A percentile compares a stretch with the other conserved stretches of the same genome.
Conservation (phyloP, 2,329 filamentous ascomycete genomes). For the Monosporascus ibericus region DNA sequence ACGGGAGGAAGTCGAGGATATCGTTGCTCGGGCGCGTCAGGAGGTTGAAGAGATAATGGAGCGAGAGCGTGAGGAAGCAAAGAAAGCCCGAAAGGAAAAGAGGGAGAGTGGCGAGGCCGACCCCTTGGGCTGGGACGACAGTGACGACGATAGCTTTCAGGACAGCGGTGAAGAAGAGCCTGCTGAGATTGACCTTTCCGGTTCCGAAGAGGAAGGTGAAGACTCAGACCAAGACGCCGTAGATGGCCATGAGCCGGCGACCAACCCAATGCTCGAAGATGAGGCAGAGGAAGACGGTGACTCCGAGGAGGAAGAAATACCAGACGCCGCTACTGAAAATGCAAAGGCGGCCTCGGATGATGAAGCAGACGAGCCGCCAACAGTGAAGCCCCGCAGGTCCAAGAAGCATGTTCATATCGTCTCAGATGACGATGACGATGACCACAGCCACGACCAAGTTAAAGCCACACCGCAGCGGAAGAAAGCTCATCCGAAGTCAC, state of each 20-base stretch:
- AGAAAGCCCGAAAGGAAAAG: slow-evolving; percentile 50
- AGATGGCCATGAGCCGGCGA: slow-evolving; percentile 21
- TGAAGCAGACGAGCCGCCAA: slow-evolving; percentile 37
- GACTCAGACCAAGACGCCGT: slow-evolving; percentile 32
- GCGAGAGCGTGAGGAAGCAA: slow-evolving; percentile 67
- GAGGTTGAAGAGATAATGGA: slow-evolving; percentile 76
- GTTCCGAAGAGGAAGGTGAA: slow-evolving; percentile 33
- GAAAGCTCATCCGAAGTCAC: slow-evolving; percentile 32
- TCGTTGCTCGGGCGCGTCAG: slow-evolving; percentile 75
- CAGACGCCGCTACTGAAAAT: slow-evolving; percentile 25
- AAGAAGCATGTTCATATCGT: slow-evolving; percentile 48
- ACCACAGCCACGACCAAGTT: slow-evolving; percentile 40
- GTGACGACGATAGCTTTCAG: slow-evolving; percentile 36
- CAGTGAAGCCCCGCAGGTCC: slow-evolving; percentile 36
- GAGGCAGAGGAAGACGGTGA: slow-evolving; percentile 33
- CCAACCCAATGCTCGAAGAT: slow-evolving; percentile 26
- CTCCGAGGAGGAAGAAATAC: slow-evolving; percentile 19
- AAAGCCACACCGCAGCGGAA: slow-evolving; percentile 46
- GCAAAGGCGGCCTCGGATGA: slow-evolving; percentile 21
- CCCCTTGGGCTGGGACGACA: slow-evolving; percentile 51
- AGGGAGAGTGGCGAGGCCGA: slow-evolving; percentile 39
- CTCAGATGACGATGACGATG: slow-evolving; percentile 62
- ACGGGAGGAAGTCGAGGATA: slow-evolving; percentile 77
- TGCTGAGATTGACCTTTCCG: slow-evolving; percentile 27
- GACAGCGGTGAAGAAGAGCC: slow-evolving; percentile 39